Base-by-base conservation (phyloP, 805 yeast species). In the Lipomyces yamanashiensis region DNA sequence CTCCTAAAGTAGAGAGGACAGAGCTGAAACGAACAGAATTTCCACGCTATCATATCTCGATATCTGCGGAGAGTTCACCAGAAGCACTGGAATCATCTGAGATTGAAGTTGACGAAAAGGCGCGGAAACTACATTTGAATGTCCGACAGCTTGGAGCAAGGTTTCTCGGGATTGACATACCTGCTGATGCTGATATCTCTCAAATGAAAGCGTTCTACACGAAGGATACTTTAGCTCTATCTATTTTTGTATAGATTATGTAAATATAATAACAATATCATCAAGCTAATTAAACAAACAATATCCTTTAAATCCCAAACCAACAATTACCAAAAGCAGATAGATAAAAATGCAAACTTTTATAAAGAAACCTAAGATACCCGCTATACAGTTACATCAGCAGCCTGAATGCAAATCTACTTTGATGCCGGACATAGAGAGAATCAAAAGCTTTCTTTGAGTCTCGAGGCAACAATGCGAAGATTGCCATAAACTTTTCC, bases 401-500 rank as follows among this genome's bases (percentile, higher is more conserved):
- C 28, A 28, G n/a, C 13, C 43, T 39, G 43, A 13, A 39, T 39
- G 43, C 43, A 13, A 39, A 39, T 39, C 7, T 39, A 39, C 43
- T 39, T 39, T 39, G 13, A 39, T n/a, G 43, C 3, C 43, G 7
- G n/a, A 39, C 41, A 12, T 15, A 39, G 21, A 2, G n/a, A 15
- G 5, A 9, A 23, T 68, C 78, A 95, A 77, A 89, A 95, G 74
- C 98, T 87, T 78, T 95, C 99, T 80, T 95, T 95, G 87, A 95
- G 85, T 79, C 99, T 86, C 12, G 98, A 90, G 53, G 98, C 97
- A 71, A 95, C 96, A 44, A 96, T 91, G 79, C 99, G 89, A 77
- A 95, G 83, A 77, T 95, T 95, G 70, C 98, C 98, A 75, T 95
- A 95, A 62, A 95, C 97, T 78, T 95, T 95, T 69, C 98, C 98